A percentile compares a stretch with the other conserved stretches of the same genome.
Evolutionary conservation across 192 early-diverging fungal species (phyloP).

Genomic region (Bifiguratus adelaidae): DNA sequence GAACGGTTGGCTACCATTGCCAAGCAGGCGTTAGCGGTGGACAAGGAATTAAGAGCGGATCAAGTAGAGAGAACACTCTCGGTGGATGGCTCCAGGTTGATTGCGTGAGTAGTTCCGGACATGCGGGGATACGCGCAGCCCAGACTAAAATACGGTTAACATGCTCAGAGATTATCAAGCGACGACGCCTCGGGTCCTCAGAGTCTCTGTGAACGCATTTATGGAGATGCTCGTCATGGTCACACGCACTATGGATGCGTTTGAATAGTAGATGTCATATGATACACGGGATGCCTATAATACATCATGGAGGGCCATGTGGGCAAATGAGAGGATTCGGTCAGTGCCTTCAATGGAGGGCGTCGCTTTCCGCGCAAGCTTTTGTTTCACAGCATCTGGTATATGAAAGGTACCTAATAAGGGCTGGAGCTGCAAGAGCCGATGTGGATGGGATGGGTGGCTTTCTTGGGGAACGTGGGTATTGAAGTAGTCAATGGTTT

Average conservation of each 20-base stretch:
- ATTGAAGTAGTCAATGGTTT: no score
- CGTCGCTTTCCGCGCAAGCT: no score
- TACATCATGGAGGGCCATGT: no score
- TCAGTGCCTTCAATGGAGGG: no score
- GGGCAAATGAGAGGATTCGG: no score
- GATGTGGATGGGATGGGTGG: no score
- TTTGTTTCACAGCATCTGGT: no score
- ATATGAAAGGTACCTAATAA: no score
- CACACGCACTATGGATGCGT: constrained; percentile 28
- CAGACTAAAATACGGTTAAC: background rate
- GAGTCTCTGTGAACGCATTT: constrained; percentile 35
- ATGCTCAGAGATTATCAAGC: constrained; percentile 22
- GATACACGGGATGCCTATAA: no score
- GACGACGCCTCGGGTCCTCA: constrained; percentile 20
- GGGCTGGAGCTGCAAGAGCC: no score
- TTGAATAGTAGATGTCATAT: constrained; percentile 14
- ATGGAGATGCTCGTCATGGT: constrained; percentile 38
- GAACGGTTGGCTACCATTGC: constrained; percentile 26
- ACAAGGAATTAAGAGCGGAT: constrained; percentile 30
- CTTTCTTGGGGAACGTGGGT: no score
- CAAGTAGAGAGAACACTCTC: constrained; percentile 21
- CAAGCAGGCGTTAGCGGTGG: constrained; percentile 21
- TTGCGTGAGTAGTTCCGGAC: constrained; percentile 18
- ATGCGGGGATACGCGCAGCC: background rate
- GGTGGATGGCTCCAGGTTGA: constrained; percentile 10